Percentiles rank a stretch among this genome's conserved stretches.
phyloP scores from a whole-genome alignment of 2,329 filamentous ascomycete species.

The Cladosporium sp. region DNA sequence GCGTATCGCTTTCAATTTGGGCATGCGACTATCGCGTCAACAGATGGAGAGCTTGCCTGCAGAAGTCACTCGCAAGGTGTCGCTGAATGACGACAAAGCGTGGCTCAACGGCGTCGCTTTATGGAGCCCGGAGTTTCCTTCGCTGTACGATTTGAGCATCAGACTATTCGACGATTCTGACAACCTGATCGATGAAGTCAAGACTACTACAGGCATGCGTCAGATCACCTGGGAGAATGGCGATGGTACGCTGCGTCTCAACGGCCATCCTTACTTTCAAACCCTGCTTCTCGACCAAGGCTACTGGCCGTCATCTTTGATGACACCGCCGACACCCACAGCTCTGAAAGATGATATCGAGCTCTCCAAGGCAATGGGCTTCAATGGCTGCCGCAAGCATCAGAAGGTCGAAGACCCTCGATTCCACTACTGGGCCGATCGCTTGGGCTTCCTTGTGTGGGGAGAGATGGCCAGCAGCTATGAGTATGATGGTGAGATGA shows the following conservation, averaged over 20 bases:
- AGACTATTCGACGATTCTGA: constrained; percentile 48
- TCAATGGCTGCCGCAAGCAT: constrained; percentile 66
- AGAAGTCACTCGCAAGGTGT: constrained; percentile 37
- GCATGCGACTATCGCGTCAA: constrained; percentile 50
- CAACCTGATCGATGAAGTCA: constrained; percentile 55
- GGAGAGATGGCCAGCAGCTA: constrained; percentile 67
- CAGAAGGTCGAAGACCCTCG: constrained; percentile 64
- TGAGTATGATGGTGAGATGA: constrained; percentile 60
- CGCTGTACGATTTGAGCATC: constrained; percentile 58
- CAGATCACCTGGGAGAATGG: constrained; percentile 59
- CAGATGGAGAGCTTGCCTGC: constrained; percentile 44
- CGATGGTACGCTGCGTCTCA: constrained; percentile 61
- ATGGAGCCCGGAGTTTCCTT: constrained; percentile 61
- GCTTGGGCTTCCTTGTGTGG: constrained; percentile 63
- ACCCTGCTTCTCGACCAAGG: constrained; percentile 62
- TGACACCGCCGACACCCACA: constrained; percentile 56
- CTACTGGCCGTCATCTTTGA: constrained; percentile 62
- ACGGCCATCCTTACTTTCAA: constrained; percentile 61
- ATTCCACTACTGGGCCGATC: constrained; percentile 63
- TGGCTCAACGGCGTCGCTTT: constrained; percentile 61
- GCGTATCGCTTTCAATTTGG: constrained; percentile 19
- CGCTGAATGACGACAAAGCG: constrained; percentile 36
- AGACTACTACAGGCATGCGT: constrained; percentile 63
- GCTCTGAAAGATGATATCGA: constrained; percentile 55
- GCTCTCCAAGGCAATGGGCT: constrained; percentile 60